These are phyloP conservation scores for Mucor lusitanicus DNA, from an alignment of 371 early-diverging fungal species.

Conservation along the genomic window DNA sequence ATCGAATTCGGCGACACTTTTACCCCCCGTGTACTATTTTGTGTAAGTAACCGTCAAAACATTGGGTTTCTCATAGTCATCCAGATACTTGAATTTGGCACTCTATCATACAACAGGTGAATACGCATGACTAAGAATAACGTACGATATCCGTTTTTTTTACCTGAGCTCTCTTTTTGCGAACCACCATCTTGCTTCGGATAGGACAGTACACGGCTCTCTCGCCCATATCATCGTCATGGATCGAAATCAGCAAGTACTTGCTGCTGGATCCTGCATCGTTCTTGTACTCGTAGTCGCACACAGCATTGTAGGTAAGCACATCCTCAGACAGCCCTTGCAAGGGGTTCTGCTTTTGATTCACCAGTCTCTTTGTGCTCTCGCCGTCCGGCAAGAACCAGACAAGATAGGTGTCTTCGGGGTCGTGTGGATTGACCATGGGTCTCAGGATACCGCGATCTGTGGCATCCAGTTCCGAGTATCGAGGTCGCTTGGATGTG, in stretches of 20 bases:
- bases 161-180: slow-evolving; percentile 50
- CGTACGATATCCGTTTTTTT: not conserved
- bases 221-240: slow-evolving; percentile 26
- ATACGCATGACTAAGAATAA: not conserved
- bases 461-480: slow-evolving; percentile 41
- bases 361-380: slow-evolving; percentile 32
- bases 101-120: slow-evolving; percentile 16
- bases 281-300: slow-evolving; percentile 47
- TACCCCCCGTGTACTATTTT: slow-evolving; percentile 24
- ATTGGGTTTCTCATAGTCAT: slow-evolving; percentile 45
- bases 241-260: slow-evolving; percentile 32
- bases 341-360: slow-evolving; percentile 32
- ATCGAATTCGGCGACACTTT: slow-evolving; percentile 18
- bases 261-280: slow-evolving; percentile 31
- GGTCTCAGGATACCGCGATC: slow-evolving; percentile 63
- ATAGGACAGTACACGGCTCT: slow-evolving; percentile 32
- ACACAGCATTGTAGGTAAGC: slow-evolving; percentile 33
- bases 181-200: slow-evolving; percentile 40
- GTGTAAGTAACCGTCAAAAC: slow-evolving; percentile 34
- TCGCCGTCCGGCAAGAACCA: slow-evolving; percentile 52
- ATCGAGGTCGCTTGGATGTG: slow-evolving; percentile 9
- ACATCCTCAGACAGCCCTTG: slow-evolving; percentile 22
- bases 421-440: slow-evolving; percentile 56
- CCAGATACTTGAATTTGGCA: slow-evolving; percentile 24
- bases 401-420: slow-evolving; percentile 48